These are phyloP conservation scores for Claviceps sp. DNA, from an alignment of 2,329 filamentous ascomycete genomes.

Conservation along the genomic window DNA sequence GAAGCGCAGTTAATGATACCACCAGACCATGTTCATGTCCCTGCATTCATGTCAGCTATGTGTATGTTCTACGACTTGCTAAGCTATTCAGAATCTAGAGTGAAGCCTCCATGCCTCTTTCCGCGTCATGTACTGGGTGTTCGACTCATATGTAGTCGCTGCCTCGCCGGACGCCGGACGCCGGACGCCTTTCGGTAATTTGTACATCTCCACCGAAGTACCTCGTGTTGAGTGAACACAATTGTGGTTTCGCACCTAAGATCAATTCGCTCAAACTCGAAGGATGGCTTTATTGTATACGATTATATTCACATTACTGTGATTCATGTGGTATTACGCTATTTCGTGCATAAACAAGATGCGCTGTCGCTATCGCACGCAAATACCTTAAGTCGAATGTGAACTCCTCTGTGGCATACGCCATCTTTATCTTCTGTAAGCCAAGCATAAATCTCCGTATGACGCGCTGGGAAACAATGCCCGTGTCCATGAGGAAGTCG, in stretches of 20 bases:
- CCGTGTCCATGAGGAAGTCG: background rate
- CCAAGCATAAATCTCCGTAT: background rate
- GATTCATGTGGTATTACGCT: background rate
- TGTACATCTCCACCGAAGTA: background rate
- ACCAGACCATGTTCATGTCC: background rate
- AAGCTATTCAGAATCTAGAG: background rate
- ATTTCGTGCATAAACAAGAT: slow-evolving; percentile 2
- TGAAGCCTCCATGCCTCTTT: background rate
- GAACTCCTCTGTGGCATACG: background rate
- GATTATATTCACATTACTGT: background rate
- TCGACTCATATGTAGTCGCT: background rate
- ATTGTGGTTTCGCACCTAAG: background rate
- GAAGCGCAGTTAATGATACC: background rate
- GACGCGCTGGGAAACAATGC: background rate
- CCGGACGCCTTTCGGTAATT: background rate
- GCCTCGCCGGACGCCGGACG: background rate
- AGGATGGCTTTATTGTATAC: background rate
- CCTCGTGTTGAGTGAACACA: background rate
- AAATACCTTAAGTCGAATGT: background rate
- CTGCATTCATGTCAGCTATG: background rate
- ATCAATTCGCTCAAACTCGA: background rate
- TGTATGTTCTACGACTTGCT: background rate
- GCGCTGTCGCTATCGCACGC: slow-evolving; percentile 2
- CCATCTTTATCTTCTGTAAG: background rate
- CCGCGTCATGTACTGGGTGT: background rate